Percentiles rank a stretch among this genome's conserved stretches.
phyloP scores from a whole-genome alignment of 1,284 basidiomycete genomes.

The Ceratobasidium theobromae region DNA sequence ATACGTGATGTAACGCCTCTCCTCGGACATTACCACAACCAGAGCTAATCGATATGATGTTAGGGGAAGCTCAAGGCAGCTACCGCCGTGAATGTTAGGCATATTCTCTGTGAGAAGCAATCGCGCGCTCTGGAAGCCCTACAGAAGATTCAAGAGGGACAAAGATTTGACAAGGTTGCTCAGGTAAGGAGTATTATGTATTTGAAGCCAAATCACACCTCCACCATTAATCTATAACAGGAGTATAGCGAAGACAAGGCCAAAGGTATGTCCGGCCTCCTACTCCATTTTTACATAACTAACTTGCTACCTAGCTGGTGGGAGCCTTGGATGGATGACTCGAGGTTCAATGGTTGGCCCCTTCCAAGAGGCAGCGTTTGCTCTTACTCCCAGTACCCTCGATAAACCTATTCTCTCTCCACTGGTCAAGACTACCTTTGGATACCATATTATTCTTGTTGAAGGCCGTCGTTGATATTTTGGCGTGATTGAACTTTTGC shows the following conservation, averaged over 20 bases:
- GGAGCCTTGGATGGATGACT: slow-evolving; percentile 80
- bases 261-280: slow-evolving; percentile 54
- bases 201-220: neutral
- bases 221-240: slow-evolving; percentile 43
- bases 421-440: slow-evolving; percentile 76
- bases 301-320: slow-evolving; percentile 58
- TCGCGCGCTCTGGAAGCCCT: slow-evolving; percentile 73
- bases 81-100: slow-evolving; percentile 77
- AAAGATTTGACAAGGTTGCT: slow-evolving; percentile 80
- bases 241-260: slow-evolving; percentile 88
- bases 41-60: neutral
- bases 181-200: slow-evolving; percentile 26
- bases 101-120: slow-evolving; percentile 85
- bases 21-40: neutral
- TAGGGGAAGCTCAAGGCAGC: slow-evolving; percentile 59
- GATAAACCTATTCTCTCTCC: slow-evolving; percentile 71
- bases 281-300: neutral
- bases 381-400: slow-evolving; percentile 70
- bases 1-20: neutral
- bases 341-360: slow-evolving; percentile 65
- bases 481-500: neutral
- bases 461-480: slow-evolving; percentile 57
- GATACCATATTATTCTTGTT: slow-evolving; percentile 89
- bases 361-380: slow-evolving; percentile 83
- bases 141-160: slow-evolving; percentile 72